Percentiles rank a stretch among this genome's conserved stretches.
Evolutionary conservation across 1,284 basidiomycete genomes (phyloP).

Genomic region (Anthracocystis setariae): DNA sequence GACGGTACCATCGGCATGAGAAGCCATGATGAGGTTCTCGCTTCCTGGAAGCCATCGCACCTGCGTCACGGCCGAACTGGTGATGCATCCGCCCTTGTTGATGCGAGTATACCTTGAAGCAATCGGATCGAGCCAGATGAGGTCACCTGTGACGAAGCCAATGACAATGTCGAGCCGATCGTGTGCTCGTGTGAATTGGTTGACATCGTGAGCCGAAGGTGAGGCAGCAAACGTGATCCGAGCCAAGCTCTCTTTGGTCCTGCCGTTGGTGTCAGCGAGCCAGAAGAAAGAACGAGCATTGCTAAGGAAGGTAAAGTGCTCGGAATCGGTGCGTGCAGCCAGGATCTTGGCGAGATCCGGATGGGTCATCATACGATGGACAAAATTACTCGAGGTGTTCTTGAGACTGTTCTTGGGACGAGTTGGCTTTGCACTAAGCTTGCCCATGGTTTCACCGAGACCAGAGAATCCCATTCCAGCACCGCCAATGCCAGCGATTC

Average conservation of each 20-base stretch:
- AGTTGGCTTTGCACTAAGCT: constrained; percentile 60
- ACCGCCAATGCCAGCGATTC: constrained; percentile 46
- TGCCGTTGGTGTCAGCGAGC: constrained; percentile 48
- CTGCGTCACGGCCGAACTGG: constrained; percentile 80
- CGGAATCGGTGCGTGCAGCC: constrained; percentile 74
- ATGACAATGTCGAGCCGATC: constrained; percentile 88
- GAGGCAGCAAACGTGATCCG: constrained; percentile 81
- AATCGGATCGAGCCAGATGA: constrained; percentile 81
- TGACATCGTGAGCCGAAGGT: constrained; percentile 84
- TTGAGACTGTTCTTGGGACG: constrained; percentile 87
- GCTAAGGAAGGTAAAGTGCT: constrained; percentile 55
- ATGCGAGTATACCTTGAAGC: constrained; percentile 84
- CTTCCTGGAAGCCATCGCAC: constrained; percentile 84
- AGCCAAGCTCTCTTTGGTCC: constrained; percentile 73
- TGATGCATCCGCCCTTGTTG: constrained; percentile 88
- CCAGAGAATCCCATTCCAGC: constrained; percentile 46
- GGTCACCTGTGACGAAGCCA: constrained; percentile 90
- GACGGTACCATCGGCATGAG: constrained; percentile 87
- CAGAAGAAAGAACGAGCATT: constrained; percentile 59
- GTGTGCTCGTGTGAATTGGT: constrained; percentile 78
- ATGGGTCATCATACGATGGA: constrained; percentile 81
- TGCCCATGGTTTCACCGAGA: constrained; percentile 47
- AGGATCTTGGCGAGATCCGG: constrained; percentile 81
- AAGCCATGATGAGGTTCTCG: constrained; percentile 83
- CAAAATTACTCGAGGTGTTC: constrained; percentile 87